Base-by-base conservation (phyloP, 192 early-diverging fungal genomes). In the Coemansia sp. region DNA sequence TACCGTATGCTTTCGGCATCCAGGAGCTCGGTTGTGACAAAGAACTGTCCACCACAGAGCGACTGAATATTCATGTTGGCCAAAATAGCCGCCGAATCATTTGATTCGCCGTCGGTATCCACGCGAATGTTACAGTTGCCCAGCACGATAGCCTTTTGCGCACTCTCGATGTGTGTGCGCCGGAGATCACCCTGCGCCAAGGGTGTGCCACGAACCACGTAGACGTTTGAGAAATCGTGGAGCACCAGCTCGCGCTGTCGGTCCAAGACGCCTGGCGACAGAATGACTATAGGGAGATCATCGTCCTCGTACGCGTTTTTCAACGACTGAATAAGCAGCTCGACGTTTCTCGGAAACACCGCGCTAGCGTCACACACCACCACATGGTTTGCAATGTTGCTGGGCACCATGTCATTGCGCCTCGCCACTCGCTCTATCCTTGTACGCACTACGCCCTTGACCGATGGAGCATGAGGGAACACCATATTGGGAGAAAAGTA, bases 11-110 rank as follows among this genome's bases (percentile, higher is more conserved):
- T 79, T 15, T 70, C 65, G 11, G 56, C 56, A 8, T 70, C 60
- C 19, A 70, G 15, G 8, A 79, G 37, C 56, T 79, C 77, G 9
- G 66, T 59, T 37, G 66, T 69, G 9, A 68, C 65, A 25, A 68
- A 68, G 41, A 65, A 79, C 37, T 64, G 47, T 30, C 53, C 41
- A 18, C 56, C 53, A 34, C 70, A 67, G 2, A 68, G 11, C 3
- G 62, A 55, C 36, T 73, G 70, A 8, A 79, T 74, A 34, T 74
- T 79, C 66, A 74, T 74, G 42, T 73, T 71, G 5, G 66, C 40
- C 45, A 79, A 50, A 10, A 79, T 65, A 1, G 77, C 67, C 0
- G 77, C 43, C 6, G 70, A 79, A 21, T 74, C 70, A 8, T 47
- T 52, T 11, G 57, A 60, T 5, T 37, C 19, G 5, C 40, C 58